These are phyloP conservation scores for Salix purpurea DNA, from an alignment of 345 rosid genomes.

Conservation along the genomic window DNA sequence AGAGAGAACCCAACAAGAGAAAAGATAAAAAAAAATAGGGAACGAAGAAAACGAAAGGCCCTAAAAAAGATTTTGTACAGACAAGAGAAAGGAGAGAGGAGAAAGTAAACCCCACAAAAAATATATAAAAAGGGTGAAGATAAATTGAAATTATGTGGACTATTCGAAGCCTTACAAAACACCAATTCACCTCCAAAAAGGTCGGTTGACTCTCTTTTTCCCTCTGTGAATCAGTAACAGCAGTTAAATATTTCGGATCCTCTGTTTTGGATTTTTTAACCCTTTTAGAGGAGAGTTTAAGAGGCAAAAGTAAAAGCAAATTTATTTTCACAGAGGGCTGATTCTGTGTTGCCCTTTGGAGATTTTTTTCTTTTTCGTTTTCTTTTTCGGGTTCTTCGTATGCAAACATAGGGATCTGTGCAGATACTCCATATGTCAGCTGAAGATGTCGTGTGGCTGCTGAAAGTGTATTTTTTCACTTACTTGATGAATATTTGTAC, in stretches of 20 bases:
- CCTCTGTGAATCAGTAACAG: slow-evolving; percentile 22
- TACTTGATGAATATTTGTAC: not conserved
- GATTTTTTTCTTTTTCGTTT: not conserved
- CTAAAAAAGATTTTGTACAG: slow-evolving; percentile 1
- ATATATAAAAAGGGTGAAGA: slow-evolving; percentile 15
- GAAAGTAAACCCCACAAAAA: not conserved
- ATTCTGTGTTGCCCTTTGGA: not conserved
- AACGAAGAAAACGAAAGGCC: slow-evolving; percentile 15
- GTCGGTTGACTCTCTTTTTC: slow-evolving; percentile 57
- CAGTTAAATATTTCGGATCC: not conserved
- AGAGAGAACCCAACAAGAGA: not conserved
- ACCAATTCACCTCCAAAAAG: slow-evolving; percentile 39
- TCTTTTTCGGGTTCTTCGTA: not conserved
- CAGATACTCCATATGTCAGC: not conserved
- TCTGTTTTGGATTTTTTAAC: not conserved
- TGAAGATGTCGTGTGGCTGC: not conserved
- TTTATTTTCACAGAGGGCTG: not conserved
- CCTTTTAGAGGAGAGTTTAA: not conserved
- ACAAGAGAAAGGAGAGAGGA: not conserved
- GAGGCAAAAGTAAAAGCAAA: not conserved
- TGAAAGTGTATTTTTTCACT: not conserved
- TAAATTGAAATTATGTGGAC: slow-evolving; percentile 59
- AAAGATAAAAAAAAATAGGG: not conserved
- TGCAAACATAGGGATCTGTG: not conserved
- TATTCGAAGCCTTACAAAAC: slow-evolving; percentile 67